Base-by-base conservation (phyloP, 2,329 filamentous ascomycete genomes). In the Stromatinia cepivora region DNA sequence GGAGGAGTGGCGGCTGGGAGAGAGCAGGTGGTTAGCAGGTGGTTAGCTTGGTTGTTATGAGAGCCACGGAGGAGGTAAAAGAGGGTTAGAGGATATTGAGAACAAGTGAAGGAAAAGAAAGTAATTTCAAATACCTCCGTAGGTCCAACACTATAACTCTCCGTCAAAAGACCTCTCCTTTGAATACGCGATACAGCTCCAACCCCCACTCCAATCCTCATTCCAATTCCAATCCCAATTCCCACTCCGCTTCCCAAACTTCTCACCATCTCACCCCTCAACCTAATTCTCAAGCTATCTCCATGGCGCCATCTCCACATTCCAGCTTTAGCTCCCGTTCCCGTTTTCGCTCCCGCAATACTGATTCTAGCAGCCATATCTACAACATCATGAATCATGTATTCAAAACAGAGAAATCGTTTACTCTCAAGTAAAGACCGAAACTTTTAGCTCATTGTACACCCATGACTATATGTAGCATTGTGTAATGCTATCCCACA, bases 1-100 rank as follows among this genome's bases (percentile, higher is more conserved):
- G 81, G 61, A 92, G 85, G 10, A 94, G 81, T 0, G 88, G 83
- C 4, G 90, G 90, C 88, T 92, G 71, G 36, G 1, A 20, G 36
- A n/a, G n/a, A 28, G 20, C 6, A 17, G 7, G 2, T 52, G 15
- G 45, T 63, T 28, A 52, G 28, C 10, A 25, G 10, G 1, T 52
- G 15, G 45, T 50, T 28, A 52, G 34, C 59, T 63, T 34, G 45
- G 25, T n/a, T n/a, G 22, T 13, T 4, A 65, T 42, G 20, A 8
- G 11, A 42, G n/a, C 54, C 45, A 46, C 34, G 17, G 11, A 11
- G 17, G 15, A 17, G 36, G 39, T 31, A 56, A 39, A 39, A 63
- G 28, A 15, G 50, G 57, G 39, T 36, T 39, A 48, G 54, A 46
- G 42, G 46, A 59, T 54, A 46, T 57, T 28, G 25, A 52, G n/a